Evolutionary conservation across 208 protist species (phyloP).

Genomic region (Tritrichomonas musculus): DNA sequence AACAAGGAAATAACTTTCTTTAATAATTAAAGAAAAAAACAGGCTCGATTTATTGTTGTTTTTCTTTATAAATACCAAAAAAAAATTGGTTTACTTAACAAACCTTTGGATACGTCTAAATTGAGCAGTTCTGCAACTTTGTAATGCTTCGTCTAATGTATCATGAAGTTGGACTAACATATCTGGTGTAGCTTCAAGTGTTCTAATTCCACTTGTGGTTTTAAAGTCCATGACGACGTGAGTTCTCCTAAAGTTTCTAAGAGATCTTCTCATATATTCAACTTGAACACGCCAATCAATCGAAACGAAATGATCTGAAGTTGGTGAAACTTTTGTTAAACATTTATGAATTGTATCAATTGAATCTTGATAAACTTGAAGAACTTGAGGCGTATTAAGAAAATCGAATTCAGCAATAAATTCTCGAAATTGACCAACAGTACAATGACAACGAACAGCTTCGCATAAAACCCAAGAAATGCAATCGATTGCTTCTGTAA

Average conservation of each 20-base stretch:
- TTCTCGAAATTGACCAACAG: not conserved
- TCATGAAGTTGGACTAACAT: not conserved
- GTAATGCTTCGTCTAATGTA: not conserved
- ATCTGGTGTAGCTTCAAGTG: not conserved
- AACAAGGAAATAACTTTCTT: no score
- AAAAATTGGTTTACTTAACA: not conserved
- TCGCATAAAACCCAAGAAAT: not conserved
- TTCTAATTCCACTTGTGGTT: not conserved
- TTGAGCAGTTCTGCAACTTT: not conserved
- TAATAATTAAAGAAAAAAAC: no score
- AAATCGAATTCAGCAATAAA: slow-evolving; percentile 30
- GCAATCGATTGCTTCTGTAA: not conserved
- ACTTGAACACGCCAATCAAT: slow-evolving; percentile 23
- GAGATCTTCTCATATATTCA: not conserved
- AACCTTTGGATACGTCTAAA: slow-evolving; percentile 14
- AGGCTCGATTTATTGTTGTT: no score
- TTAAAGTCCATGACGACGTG: slow-evolving; percentile 19
- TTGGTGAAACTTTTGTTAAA: not conserved
- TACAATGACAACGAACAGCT: not conserved
- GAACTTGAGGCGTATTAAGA: slow-evolving; percentile 4
- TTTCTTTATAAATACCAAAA: no score
- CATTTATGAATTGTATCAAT: not conserved
- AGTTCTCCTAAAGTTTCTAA: not conserved
- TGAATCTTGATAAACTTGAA: not conserved
- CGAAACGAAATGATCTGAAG: slow-evolving; percentile 17